Evolutionary conservation across 345 rosid species (phyloP), one percentile per base, ranked within the genome.

Genomic region (Boechera retrofracta): DNA sequence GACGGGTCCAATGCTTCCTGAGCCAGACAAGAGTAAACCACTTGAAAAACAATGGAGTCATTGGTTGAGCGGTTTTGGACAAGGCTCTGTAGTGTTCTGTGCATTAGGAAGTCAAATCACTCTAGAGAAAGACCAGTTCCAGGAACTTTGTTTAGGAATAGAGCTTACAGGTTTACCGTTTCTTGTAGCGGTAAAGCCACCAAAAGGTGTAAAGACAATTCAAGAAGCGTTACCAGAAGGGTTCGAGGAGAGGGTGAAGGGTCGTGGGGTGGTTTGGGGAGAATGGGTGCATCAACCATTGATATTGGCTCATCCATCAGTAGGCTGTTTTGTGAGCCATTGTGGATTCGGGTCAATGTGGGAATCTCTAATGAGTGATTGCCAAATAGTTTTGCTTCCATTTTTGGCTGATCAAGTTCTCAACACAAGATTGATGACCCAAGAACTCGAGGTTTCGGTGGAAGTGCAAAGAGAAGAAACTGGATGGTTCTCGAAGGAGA

Each of bases 191-290:
- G 69, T 64, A 29, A 29, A 8, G 39, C 64, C 53, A 4, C 83
- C 85, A 38, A 51, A 18, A 2, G 86, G 88, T n/a, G 33, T 65
- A 29, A 31, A 57, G 2, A 79, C 79, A 1, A 28, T 78, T 13
- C 82, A 82, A 69, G 86, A 82, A 63, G 87, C 83, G 0, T 57
- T 76, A 18, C 86, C 83, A 0, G 24, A 60, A 5, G 86, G 83
- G 2, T 80, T 82, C 15, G 44, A 73, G 16, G 60, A 51, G 4
- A 10, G 67, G 71, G 71, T 72, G 2, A 44, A 45, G 57, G 82
- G 47, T 3, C 80, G 78, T 45, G 81, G 80, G 33, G 3, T 36
- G 9, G 68, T 82, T 12, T 38, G 62, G 21, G 77, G 79, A 7
- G 83, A 77, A 16, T 79, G 85, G 87, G 76, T 77, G 13, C 78